Evolutionary conservation across 768 basidiomycete species (phyloP).

Genomic region (Cytidiella melzeri): DNA sequence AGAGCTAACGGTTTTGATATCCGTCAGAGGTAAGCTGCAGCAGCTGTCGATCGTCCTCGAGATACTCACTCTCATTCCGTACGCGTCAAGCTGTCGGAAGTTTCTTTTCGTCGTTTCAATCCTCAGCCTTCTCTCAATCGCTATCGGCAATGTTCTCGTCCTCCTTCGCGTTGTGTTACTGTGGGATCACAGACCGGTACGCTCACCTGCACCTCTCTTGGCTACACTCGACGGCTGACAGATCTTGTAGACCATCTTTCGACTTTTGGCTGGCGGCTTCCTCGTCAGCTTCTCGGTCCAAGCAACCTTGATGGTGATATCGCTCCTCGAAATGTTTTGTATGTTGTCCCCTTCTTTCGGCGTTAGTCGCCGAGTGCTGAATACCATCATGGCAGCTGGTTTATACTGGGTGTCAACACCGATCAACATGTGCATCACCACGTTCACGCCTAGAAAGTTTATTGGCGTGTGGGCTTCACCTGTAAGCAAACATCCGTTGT

Average conservation of each 20-base stretch:
- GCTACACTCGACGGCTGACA: not conserved
- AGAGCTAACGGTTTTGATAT: no score
- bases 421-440: slow-evolving; percentile 25
- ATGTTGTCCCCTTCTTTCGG: slow-evolving; percentile 7
- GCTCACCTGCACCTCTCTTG: not conserved
- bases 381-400: slow-evolving; percentile 15
- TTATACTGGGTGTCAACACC: slow-evolving; percentile 16
- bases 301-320: slow-evolving; percentile 19
- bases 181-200: slow-evolving; percentile 30
- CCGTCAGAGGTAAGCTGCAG: no score
- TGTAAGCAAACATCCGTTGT: slow-evolving; percentile 17
- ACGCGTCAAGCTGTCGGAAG: slow-evolving; percentile 23
- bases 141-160: slow-evolving; percentile 27
- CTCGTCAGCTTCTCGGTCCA: slow-evolving; percentile 23
- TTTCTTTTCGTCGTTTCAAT: slow-evolving; percentile 21
- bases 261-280: slow-evolving; percentile 21
- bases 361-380: not conserved
- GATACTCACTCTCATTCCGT: not conserved
- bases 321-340: slow-evolving; percentile 22
- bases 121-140: slow-evolving; percentile 24
- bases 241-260: slow-evolving; percentile 14
- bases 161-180: slow-evolving; percentile 29
- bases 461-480: slow-evolving; percentile 27
- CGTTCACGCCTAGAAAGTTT: slow-evolving; percentile 14
- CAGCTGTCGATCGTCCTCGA: not conserved